Evolutionary conservation across 2,329 filamentous ascomycete species (phyloP).

Genomic region (Beauveria asiatica): DNA sequence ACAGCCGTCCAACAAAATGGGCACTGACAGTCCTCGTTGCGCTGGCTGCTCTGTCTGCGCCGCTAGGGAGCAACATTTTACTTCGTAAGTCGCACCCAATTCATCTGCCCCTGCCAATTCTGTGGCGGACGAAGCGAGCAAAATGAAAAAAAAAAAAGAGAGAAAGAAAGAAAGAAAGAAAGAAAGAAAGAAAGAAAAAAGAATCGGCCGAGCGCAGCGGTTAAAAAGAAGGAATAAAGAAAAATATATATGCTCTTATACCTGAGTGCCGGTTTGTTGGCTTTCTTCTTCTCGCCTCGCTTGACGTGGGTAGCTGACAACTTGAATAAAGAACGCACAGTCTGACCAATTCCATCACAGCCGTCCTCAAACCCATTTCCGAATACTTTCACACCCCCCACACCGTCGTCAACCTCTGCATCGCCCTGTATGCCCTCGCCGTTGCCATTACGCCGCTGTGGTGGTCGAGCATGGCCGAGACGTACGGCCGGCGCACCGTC

Average conservation of each 20-base stretch:
- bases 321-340: background rate
- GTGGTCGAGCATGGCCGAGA: conserved; percentile 79
- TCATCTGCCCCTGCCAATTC: no score
- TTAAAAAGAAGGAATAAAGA: background rate
- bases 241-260: background rate
- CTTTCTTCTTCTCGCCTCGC: background rate
- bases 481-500: conserved; percentile 64
- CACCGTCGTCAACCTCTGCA: conserved; percentile 64
- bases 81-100: background rate
- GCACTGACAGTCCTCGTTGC: background rate
- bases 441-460: conserved; percentile 81
- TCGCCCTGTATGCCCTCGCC: conserved; percentile 72
- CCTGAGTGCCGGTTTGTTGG: background rate
- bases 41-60: background rate
- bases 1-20: background rate
- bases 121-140: background rate
- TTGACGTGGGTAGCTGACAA: background rate
- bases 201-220: no score
- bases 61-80: background rate
- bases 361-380: conserved; percentile 58
- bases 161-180: background rate
- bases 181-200: background rate
- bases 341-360: conserved; percentile 30
- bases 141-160: background rate
- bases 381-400: conserved; percentile 51